These are phyloP conservation scores for Leucosporidium scottii DNA, from an alignment of 768 basidiomycete species.

Conservation along the genomic window DNA sequence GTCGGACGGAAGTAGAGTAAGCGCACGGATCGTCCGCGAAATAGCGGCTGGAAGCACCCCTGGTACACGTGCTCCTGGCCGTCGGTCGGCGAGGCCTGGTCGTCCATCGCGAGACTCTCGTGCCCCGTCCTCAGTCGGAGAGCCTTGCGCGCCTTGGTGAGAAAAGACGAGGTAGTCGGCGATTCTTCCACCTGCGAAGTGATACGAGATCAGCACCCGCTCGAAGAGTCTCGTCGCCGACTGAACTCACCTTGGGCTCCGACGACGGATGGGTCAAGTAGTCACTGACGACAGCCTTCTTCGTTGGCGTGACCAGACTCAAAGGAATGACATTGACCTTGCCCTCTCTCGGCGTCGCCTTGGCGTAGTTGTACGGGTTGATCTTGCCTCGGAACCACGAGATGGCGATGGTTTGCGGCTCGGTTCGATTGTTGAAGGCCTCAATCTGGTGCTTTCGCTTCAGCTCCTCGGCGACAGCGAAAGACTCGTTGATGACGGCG, in stretches of 20 bases:
- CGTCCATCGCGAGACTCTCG: background rate
- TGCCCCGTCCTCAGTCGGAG: background rate
- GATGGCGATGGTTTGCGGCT: slow-evolving; percentile 43
- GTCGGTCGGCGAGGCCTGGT: background rate
- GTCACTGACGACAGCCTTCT: slow-evolving; percentile 58
- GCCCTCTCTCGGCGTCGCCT: slow-evolving; percentile 52
- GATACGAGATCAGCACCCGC: background rate
- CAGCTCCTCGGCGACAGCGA: slow-evolving; percentile 80
- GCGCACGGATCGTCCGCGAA: slow-evolving; percentile 7
- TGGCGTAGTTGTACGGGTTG: slow-evolving; percentile 81
- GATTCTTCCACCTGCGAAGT: background rate
- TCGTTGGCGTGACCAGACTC: slow-evolving; percentile 66
- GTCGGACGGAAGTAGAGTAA: background rate
- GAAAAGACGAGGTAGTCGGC: background rate
- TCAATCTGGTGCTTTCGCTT: slow-evolving; percentile 76
- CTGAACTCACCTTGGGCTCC: background rate
- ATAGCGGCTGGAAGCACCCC: background rate
- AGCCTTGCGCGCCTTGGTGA: background rate
- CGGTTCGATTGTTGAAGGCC: slow-evolving; percentile 49
- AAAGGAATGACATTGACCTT: slow-evolving; percentile 65
- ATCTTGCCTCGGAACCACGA: slow-evolving; percentile 63
- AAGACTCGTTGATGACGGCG: slow-evolving; percentile 64
- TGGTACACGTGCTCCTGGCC: background rate
- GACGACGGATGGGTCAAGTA: background rate
- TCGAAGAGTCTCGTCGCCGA: too few relatives aligned